Conservation (phyloP, 192 early-diverging fungal genomes). For the Coemansia sp. region DNA sequence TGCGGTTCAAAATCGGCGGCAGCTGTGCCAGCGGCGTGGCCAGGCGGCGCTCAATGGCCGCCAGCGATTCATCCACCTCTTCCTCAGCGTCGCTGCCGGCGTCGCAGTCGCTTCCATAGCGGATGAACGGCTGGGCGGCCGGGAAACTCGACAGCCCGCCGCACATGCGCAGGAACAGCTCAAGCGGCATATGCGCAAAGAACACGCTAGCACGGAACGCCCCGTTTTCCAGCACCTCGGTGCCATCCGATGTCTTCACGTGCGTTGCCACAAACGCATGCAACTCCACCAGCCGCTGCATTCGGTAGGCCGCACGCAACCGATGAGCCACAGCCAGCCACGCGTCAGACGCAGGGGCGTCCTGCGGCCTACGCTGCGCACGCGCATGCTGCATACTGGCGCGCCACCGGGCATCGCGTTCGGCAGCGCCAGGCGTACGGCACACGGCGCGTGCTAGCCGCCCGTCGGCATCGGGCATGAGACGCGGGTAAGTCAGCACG, state of each 20-base stretch:
- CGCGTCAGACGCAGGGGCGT: not conserved
- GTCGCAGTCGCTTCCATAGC: conserved; percentile 15
- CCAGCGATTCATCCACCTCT: conserved; percentile 1
- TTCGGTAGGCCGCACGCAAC: conserved; percentile 11
- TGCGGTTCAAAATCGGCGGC: conserved; percentile 8
- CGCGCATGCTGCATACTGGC: not conserved
- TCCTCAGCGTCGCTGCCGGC: not conserved
- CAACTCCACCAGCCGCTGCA: conserved; percentile 26
- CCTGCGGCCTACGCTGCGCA: too few species aligned
- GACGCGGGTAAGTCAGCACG: not conserved
- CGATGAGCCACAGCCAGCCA: conserved; percentile 14
- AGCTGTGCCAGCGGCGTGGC: conserved; percentile 24
- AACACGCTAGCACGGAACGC: conserved; percentile 22
- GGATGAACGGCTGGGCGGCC: conserved; percentile 18
- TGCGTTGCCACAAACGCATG: conserved; percentile 16
- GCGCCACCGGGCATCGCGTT: conserved; percentile 16
- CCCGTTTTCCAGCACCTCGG: conserved; percentile 17
- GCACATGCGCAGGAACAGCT: conserved; percentile 20
- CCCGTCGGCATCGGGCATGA: not conserved
- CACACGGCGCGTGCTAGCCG: not conserved
- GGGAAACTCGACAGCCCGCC: conserved; percentile 15
- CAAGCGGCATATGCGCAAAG: conserved; percentile 24
- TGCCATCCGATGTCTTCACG: conserved; percentile 17
- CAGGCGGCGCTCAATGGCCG: conserved; percentile 24
- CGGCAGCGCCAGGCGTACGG: conserved; percentile 25